Base-by-base conservation (phyloP, 345 rosid genomes). In the Eutrema yunnanense region DNA sequence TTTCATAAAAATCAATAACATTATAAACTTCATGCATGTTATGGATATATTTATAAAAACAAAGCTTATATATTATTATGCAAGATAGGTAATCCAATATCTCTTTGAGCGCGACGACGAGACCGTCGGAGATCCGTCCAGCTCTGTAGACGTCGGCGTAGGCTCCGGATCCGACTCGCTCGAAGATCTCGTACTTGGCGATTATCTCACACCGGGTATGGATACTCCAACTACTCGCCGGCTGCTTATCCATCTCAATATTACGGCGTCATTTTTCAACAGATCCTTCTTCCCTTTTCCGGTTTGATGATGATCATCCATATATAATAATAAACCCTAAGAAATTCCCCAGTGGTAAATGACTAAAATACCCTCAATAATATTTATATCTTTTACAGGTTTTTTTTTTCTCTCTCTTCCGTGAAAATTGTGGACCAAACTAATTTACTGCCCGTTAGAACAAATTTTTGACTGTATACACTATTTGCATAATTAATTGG, bases 211-310 rank as follows among this genome's bases (percentile, higher is more conserved):
- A 78, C 7, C 98, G 96, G 67, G 88, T 87, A 77, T 92, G 90
- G 85, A 95, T 95, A 84, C 99, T 92, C 98, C 98, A 92, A 80
- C 99, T 95, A 82, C 90, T 95, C 62, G 88, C 81, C 59, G 84
- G 73, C 7, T 73, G 80, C 4, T 76, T 72, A 58, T 81, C 87
- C 90, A 85, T 86, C 52, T 19, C 11, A 4, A 6, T 6, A 9
- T 9, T 26, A 43, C 79, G 79, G 14, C 30, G 74, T 52, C 74
- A 62, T 58, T 66, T 62, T 8, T 2, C 3, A 10, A 6, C 34
- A 42, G 33, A 54, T 63, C 40, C 6, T 50, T 38, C 42, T 53
- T 2, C 36, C 56, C 32, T 69, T 65, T 64, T 40, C 57, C 41
- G 67, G 44, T 4, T 52, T 7, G 32, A 53, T 47, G 36, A 32